phyloP scores from a whole-genome alignment of 1,284 basidiomycete species.

The Trichosporon sp. region DNA sequence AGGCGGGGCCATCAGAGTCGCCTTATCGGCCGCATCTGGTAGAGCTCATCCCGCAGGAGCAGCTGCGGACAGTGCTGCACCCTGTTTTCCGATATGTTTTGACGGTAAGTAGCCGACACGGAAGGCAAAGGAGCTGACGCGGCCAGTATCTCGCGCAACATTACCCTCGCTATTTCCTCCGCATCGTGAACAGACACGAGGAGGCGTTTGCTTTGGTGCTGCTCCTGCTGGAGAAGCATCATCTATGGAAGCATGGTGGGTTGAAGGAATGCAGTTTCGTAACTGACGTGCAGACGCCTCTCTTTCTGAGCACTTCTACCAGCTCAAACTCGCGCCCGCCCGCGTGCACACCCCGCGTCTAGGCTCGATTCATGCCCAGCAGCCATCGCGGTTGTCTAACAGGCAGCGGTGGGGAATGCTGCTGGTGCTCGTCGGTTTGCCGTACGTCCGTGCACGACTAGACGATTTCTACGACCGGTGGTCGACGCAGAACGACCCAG shows the following conservation, averaged over 20 bases:
- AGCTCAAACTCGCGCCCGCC: constrained; percentile 29
- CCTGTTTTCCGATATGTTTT: constrained; percentile 94
- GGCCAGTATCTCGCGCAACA: constrained; percentile 88
- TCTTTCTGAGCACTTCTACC: constrained; percentile 48
- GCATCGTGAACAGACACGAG: constrained; percentile 90
- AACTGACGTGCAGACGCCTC: constrained; percentile 37
- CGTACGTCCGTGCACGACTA: constrained; percentile 81
- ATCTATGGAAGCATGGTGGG: constrained; percentile 74
- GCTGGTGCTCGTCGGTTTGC: constrained; percentile 75
- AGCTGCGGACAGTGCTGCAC: constrained; percentile 84
- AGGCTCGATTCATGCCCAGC: constrained; percentile 8
- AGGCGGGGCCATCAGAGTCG: constrained; percentile 15
- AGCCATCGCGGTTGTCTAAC: constrained; percentile 24
- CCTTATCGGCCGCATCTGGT: constrained; percentile 74
- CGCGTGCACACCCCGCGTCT: constrained; percentile 33
- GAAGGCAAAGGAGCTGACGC: neutral
- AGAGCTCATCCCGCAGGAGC: constrained; percentile 92
- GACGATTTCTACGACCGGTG: constrained; percentile 86
- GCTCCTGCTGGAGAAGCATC: constrained; percentile 84
- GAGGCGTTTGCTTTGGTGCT: constrained; percentile 89
- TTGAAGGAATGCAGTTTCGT: neutral
- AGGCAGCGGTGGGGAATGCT: constrained; percentile 59
- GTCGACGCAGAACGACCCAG: constrained; percentile 23
- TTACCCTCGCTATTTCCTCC: constrained; percentile 86
- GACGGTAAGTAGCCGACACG: constrained; percentile 58